Conservation (phyloP, 345 rosid species). For the Mangifera indica region DNA sequence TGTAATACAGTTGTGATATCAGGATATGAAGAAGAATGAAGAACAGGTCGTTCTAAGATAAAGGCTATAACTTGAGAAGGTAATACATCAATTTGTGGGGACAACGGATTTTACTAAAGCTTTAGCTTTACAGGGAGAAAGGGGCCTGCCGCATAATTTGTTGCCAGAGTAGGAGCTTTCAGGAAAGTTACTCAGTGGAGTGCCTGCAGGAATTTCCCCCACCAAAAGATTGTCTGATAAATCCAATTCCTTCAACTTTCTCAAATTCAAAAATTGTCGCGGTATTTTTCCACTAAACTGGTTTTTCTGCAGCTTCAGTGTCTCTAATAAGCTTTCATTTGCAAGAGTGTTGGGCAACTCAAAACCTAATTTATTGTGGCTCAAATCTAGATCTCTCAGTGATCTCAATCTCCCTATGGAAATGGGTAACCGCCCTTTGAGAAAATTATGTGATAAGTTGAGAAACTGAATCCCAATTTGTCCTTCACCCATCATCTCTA, state of each 20-base stretch:
- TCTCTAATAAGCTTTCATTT: conserved; percentile 38
- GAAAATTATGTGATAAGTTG: conserved; percentile 41
- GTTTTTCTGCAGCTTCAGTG: conserved; percentile 50
- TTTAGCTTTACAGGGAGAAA: conserved; percentile 37
- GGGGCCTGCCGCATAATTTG: conserved; percentile 60
- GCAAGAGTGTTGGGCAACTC: conserved; percentile 38
- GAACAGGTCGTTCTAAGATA: background rate
- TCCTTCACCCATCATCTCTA: conserved; percentile 31
- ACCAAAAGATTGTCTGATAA: conserved; percentile 51
- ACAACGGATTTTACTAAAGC: background rate
- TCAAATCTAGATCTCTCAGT: conserved; percentile 42
- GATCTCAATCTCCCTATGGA: conserved; percentile 30
- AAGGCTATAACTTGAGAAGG: background rate
- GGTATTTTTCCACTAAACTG: conserved; percentile 46
- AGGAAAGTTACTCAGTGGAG: conserved; percentile 52
- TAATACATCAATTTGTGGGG: conserved; percentile 5
- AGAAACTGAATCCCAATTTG: conserved; percentile 33
- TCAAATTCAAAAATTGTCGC: conserved; percentile 39
- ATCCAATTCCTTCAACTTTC: conserved; percentile 43
- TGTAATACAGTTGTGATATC: background rate
- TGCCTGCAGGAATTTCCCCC: conserved; percentile 48
- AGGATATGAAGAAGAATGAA: background rate
- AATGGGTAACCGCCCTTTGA: conserved; percentile 26
- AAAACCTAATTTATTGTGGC: conserved; percentile 37
- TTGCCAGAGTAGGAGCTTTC: conserved; percentile 44